A percentile compares a stretch with the other conserved stretches of the same genome.
These are phyloP conservation scores for Murraya koenigii DNA, from an alignment of 345 rosid genomes.

Conservation along the genomic window DNA sequence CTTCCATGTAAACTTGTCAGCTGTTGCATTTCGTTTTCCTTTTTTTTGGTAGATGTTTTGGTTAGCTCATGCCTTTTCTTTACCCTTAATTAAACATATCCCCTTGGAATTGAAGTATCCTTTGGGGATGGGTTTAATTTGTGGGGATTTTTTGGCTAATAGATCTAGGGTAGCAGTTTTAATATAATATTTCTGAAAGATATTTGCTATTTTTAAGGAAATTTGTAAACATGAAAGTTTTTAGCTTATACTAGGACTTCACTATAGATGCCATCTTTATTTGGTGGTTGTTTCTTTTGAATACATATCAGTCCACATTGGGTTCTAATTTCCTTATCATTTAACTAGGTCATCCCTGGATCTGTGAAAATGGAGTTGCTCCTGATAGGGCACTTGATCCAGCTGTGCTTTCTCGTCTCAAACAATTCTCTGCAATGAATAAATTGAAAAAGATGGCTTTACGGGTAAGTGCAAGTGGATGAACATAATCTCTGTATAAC, in stretches of 20 bases:
- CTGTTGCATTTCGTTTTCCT: neutral
- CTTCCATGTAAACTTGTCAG: neutral
- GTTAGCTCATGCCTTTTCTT: too few relatives aligned
- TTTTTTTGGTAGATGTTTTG: neutral
- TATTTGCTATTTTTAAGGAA: neutral
- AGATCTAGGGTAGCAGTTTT: too few relatives aligned
- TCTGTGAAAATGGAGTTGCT: constrained; percentile 97
- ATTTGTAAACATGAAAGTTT: neutral
- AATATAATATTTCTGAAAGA: neutral
- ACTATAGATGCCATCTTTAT: neutral
- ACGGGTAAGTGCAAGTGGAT: constrained; percentile 57
- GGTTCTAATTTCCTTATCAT: neutral
- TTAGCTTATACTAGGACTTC: neutral
- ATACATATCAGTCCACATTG: constrained; percentile 3
- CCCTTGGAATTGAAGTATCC: too few relatives aligned
- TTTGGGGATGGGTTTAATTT: neutral
- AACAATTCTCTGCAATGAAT: constrained; percentile 97
- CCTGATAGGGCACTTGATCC: constrained; percentile 92
- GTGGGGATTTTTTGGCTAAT: neutral
- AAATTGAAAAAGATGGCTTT: constrained; percentile 98
- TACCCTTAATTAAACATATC: too few relatives aligned
- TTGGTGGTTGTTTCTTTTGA: neutral
- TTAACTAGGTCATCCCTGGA: constrained; percentile 93
- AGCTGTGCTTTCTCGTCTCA: constrained; percentile 96
- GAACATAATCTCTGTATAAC: neutral